phyloP scores from a whole-genome alignment of 2,329 filamentous ascomycete genomes.

The Byssothecium circinans region DNA sequence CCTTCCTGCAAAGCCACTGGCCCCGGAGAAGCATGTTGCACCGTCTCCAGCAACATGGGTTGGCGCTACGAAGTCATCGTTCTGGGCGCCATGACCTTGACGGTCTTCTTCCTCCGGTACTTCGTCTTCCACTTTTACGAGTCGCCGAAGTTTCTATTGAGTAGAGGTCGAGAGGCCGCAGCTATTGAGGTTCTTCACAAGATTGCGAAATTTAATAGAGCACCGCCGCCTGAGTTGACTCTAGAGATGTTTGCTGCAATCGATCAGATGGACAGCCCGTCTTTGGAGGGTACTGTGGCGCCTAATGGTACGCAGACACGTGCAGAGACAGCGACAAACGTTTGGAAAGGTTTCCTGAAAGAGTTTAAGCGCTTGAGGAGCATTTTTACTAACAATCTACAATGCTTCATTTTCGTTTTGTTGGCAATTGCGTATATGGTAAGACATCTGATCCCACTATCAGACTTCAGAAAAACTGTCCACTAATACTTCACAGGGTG shows the following conservation, averaged over 20 bases:
- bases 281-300: background rate
- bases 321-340: constrained; percentile 22
- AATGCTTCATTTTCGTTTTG: constrained; percentile 28
- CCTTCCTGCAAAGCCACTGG: constrained; percentile 20
- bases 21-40: constrained; percentile 22
- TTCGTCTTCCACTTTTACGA: constrained; percentile 34
- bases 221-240: constrained; percentile 25
- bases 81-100: constrained; percentile 29
- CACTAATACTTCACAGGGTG: constrained; percentile 16
- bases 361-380: constrained; percentile 30
- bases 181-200: constrained; percentile 31
- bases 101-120: constrained; percentile 31
- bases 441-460: background rate
- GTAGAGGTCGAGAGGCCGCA: constrained; percentile 27
- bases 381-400: constrained; percentile 30
- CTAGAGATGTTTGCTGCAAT: constrained; percentile 30
- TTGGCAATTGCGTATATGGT: constrained; percentile 33
- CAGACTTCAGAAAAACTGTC: background rate
- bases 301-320: constrained; percentile 7
- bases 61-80: constrained; percentile 35
- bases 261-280: constrained; percentile 16
- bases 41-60: constrained; percentile 32
- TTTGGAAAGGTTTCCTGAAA: constrained; percentile 23
- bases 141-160: constrained; percentile 32
- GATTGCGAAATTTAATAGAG: constrained; percentile 32